phyloP scores from a whole-genome alignment of 768 basidiomycete genomes.

The Russula griseocarnosa region DNA sequence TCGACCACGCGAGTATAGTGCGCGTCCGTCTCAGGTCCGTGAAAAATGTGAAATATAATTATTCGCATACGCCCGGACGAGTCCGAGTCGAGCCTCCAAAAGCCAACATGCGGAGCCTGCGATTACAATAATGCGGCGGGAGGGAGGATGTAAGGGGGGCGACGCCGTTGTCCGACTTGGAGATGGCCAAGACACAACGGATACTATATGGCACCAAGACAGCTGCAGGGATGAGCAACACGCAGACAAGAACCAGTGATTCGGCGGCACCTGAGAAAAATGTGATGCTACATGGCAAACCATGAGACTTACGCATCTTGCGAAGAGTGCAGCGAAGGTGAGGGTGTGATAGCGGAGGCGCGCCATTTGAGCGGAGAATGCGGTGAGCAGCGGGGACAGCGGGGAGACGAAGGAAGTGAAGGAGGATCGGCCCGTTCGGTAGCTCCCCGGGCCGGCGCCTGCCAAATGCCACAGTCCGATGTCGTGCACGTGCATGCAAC shows the following conservation, averaged over 20 bases:
- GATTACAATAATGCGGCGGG: slow-evolving; percentile 56
- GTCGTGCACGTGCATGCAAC: too few relatives aligned
- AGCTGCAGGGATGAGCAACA: slow-evolving; percentile 54
- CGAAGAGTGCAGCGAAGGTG: slow-evolving; percentile 62
- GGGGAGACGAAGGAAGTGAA: slow-evolving; percentile 64
- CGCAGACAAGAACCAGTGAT: slow-evolving; percentile 56
- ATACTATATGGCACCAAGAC: slow-evolving; percentile 55
- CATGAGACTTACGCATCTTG: slow-evolving; percentile 68
- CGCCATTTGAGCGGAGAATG: slow-evolving; percentile 61
- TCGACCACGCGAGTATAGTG: slow-evolving; percentile 56
- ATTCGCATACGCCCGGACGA: slow-evolving; percentile 41
- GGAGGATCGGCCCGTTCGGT: slow-evolving; percentile 78
- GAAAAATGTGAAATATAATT: slow-evolving; percentile 29
- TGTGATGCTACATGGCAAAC: slow-evolving; percentile 82
- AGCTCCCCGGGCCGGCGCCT: too few relatives aligned
- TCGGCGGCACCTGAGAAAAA: slow-evolving; percentile 76
- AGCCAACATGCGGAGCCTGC: slow-evolving; percentile 69
- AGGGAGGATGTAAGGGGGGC: slow-evolving; percentile 56
- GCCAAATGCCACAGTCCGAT: too few relatives aligned
- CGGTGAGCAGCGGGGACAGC: slow-evolving; percentile 54
- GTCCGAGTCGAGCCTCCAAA: slow-evolving; percentile 69
- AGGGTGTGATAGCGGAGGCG: slow-evolving; percentile 74
- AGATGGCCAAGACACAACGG: slow-evolving; percentile 54
- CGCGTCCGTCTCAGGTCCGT: slow-evolving; percentile 48
- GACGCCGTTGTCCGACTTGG: slow-evolving; percentile 70